phyloP scores from a whole-genome alignment of 148 eudicot genomes.

The Vaccinium darrowii region DNA sequence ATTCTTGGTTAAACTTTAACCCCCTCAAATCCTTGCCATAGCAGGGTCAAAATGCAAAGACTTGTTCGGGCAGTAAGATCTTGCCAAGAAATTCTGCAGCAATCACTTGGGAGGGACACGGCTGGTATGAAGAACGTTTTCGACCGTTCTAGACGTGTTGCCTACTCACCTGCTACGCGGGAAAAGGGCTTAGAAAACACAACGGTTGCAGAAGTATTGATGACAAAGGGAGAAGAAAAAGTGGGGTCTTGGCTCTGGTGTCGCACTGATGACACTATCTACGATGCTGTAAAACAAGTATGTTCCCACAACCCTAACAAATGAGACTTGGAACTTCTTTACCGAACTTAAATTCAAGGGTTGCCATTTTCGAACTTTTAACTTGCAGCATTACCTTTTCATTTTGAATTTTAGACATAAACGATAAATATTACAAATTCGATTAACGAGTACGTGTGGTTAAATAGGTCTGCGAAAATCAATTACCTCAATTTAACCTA shows the following conservation, averaged over 20 bases:
- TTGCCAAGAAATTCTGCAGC: constrained; percentile 45
- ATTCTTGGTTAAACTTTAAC: background rate
- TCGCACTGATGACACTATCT: constrained; percentile 52
- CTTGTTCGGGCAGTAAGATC: constrained; percentile 39
- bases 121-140: constrained; percentile 30
- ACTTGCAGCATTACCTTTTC: background rate
- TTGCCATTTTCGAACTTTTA: background rate
- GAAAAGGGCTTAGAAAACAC: constrained; percentile 70
- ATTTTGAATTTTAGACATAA: background rate
- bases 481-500: background rate
- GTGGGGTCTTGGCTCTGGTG: constrained; percentile 88
- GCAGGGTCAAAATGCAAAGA: constrained; percentile 56
- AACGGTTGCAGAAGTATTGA: constrained; percentile 65
- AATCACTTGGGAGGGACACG: constrained; percentile 20
- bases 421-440: background rate
- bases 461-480: background rate
- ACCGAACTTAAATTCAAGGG: background rate
- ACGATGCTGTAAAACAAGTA: constrained; percentile 79
- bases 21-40: background rate
- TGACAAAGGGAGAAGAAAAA: constrained; percentile 62
- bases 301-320: constrained; percentile 3
- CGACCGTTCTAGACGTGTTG: constrained; percentile 34
- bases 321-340: background rate
- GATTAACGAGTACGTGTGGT: background rate
- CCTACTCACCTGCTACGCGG: constrained; percentile 34